Percentiles rank a stretch among this genome's conserved stretches.
phyloP scores from a whole-genome alignment of 2,329 filamentous ascomycete genomes.

The Metarhizium guizhouense region DNA sequence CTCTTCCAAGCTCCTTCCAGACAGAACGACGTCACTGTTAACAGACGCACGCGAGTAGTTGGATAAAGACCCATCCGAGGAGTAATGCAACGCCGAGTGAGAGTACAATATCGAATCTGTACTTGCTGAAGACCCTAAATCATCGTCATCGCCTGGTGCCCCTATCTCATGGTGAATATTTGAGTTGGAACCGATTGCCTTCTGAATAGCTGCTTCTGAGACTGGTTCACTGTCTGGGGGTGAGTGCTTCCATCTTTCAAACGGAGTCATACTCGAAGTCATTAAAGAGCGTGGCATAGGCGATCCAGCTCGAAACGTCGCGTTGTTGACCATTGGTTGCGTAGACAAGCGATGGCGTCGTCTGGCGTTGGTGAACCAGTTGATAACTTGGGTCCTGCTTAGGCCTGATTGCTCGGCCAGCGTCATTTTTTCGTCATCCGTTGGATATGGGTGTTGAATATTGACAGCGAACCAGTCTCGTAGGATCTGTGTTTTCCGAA shows the following conservation, averaged over 20 bases:
- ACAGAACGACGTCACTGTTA: slow-evolving; percentile 6
- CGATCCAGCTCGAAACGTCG: slow-evolving; percentile 28
- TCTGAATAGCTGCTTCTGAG: slow-evolving; percentile 27
- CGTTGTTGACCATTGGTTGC: slow-evolving; percentile 17
- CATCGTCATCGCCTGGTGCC: slow-evolving; percentile 11
- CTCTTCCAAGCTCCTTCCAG: slow-evolving; percentile 3
- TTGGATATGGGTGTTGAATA: slow-evolving; percentile 37
- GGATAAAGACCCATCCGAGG: slow-evolving; percentile 10
- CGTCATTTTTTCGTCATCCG: slow-evolving; percentile 32
- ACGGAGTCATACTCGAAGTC: slow-evolving; percentile 29
- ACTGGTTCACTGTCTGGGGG: slow-evolving; percentile 37
- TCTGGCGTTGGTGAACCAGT: slow-evolving; percentile 43
- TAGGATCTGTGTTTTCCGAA: slow-evolving; percentile 34
- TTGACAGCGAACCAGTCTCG: slow-evolving; percentile 37
- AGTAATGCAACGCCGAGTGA: slow-evolving; percentile 13
- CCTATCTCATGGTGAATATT: neutral
- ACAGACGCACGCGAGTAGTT: slow-evolving; percentile 9
- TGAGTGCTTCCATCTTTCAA: slow-evolving; percentile 33
- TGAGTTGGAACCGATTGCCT: slow-evolving; percentile 15
- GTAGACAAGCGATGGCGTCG: slow-evolving; percentile 33
- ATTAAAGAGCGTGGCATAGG: slow-evolving; percentile 29
- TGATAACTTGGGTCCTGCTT: slow-evolving; percentile 33
- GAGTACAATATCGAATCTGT: slow-evolving; percentile 17
- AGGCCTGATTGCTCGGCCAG: slow-evolving; percentile 35
- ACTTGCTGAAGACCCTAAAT: slow-evolving; percentile 21